A percentile compares a stretch with the other conserved stretches of the same genome.
Conservation (phyloP, 805 yeast species). For the Hanseniaspora hatyaiensis region DNA sequence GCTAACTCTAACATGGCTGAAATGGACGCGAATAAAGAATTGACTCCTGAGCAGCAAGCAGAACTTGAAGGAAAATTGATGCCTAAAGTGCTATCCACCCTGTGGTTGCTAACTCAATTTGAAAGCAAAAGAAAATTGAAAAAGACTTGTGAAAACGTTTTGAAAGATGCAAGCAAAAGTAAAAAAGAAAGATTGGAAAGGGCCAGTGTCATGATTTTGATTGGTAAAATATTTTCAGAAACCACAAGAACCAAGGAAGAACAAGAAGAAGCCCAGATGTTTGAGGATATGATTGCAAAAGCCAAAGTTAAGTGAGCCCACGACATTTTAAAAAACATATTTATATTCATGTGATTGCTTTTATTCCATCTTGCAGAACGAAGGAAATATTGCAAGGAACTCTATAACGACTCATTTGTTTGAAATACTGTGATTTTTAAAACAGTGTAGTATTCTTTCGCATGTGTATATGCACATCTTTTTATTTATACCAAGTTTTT, state of each 20-base stretch:
- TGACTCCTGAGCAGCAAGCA: constrained; percentile 50
- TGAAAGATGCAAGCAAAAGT: constrained; percentile 54
- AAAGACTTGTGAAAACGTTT: constrained; percentile 68
- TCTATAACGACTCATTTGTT: too few relatives aligned
- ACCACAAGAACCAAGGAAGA: constrained; percentile 74
- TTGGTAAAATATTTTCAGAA: constrained; percentile 58
- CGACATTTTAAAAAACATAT: too few relatives aligned
- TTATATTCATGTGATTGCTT: too few relatives aligned
- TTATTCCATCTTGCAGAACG: too few relatives aligned
- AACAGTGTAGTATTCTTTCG: too few relatives aligned
- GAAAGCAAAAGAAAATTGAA: constrained; percentile 73
- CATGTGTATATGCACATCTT: too few relatives aligned
- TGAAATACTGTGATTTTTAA: too few relatives aligned
- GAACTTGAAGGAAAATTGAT: constrained; percentile 72
- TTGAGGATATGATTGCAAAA: constrained; percentile 86
- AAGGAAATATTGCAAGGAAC: too few relatives aligned
- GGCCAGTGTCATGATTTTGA: constrained; percentile 63
- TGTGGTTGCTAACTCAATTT: constrained; percentile 87
- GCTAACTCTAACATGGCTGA: constrained; percentile 72
- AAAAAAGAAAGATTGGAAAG: constrained; percentile 53
- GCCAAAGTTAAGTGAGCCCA: constrained; percentile 45
- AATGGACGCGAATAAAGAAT: constrained; percentile 45
- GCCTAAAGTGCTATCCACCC: constrained; percentile 84
- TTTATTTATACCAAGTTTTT: too few relatives aligned
- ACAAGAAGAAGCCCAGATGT: constrained; percentile 80